Percentiles rank a stretch among this genome's conserved stretches.
phyloP scores from a whole-genome alignment of 331 rosid genomes.

The Rosa hybrid region DNA sequence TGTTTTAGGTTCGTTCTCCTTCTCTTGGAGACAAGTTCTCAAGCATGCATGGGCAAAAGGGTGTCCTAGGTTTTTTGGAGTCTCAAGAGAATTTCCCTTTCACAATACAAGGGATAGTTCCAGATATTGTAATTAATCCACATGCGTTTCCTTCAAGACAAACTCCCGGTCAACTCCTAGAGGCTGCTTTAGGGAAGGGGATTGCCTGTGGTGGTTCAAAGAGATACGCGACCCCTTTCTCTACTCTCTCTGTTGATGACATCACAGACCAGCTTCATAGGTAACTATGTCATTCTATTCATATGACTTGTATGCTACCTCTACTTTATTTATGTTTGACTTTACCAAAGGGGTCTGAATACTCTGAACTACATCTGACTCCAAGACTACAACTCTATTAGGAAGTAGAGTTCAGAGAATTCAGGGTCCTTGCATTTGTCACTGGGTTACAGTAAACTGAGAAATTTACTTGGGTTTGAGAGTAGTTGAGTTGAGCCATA shows the following conservation, averaged over 20 bases:
- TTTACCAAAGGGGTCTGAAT: neutral
- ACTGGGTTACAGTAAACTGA: neutral
- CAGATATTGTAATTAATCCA: constrained; percentile 94
- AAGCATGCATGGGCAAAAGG: constrained; percentile 99
- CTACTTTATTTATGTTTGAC: neutral
- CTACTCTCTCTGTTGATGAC: constrained; percentile 77
- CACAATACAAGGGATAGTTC: constrained; percentile 90
- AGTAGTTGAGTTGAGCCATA: neutral
- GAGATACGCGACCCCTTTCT: constrained; percentile 85
- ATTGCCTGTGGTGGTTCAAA: constrained; percentile 67
- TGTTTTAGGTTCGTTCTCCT: constrained; percentile 82
- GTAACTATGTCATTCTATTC: constrained; percentile 35
- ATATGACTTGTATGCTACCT: neutral
- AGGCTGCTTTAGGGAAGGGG: constrained; percentile 96
- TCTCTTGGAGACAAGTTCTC: constrained; percentile 98
- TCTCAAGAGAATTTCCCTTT: constrained; percentile 94
- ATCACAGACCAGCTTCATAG: constrained; percentile 91
- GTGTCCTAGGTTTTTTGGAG: constrained; percentile 90
- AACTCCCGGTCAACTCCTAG: constrained; percentile 97
- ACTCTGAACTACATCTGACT: neutral
- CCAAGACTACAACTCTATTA: neutral
- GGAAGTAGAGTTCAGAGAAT: neutral
- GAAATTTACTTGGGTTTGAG: neutral
- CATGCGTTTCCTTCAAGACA: constrained; percentile 98
- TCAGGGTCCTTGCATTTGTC: neutral